Conservation (phyloP, 306 rosid genomes). For the Clitoria ternatea region DNA sequence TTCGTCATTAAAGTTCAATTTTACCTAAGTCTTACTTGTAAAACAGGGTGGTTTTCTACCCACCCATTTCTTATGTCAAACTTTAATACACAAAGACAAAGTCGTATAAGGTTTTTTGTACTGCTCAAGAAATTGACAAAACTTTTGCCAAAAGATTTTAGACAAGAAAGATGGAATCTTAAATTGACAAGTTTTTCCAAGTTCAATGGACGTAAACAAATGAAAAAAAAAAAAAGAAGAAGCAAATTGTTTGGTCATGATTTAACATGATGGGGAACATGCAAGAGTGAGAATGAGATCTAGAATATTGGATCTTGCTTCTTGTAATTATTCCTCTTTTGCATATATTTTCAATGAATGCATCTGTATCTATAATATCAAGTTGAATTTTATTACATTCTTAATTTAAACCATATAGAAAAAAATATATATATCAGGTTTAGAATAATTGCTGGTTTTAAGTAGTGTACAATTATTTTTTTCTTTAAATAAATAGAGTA, state of each 20-base stretch:
- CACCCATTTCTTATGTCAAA: background rate
- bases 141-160: conserved; percentile 17
- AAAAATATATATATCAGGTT: background rate
- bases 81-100: background rate
- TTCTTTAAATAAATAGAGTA: too few species aligned
- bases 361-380: background rate
- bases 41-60: background rate
- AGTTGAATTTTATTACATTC: too few species aligned
- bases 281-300: background rate
- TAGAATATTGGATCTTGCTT: background rate
- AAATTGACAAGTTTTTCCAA: background rate
- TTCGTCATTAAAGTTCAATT: too few species aligned
- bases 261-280: background rate
- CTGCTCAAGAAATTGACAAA: conserved; percentile 4
- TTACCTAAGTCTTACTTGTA: background rate
- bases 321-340: background rate
- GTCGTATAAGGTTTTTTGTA: background rate
- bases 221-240: background rate
- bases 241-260: background rate
- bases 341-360: background rate
- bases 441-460: background rate
- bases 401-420: background rate
- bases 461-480: too few species aligned
- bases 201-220: background rate
- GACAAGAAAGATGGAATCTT: background rate